Evolutionary conservation across 371 early-diverging fungal species (phyloP), one percentile per base, ranked within the genome.

Genomic region (Quaeritorhiza haematococci): DNA sequence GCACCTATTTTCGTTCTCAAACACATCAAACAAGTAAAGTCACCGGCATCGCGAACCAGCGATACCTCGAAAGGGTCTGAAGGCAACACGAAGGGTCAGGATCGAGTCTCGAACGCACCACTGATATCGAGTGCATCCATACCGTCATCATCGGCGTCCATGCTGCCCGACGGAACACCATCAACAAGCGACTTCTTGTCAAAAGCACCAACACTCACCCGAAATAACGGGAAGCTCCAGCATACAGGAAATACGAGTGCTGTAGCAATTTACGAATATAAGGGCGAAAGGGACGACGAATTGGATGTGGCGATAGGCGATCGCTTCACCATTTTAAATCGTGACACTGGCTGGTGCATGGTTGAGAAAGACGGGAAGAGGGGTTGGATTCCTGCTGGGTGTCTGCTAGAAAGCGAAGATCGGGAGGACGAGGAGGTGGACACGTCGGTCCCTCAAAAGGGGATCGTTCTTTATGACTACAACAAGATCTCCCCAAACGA

Each of bases 1-100:
- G 79, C 78, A 17, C 89, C 90, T 8, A 83, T 86, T 21, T 92
- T 89, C 68, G 83, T 86, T 49, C 67, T 91, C 38, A 88, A 91
- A 56, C 84, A 84, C 44, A 80, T 88, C 49, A 83, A 83, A n/a
- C 54, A 35, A 45, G 33, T 38, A 13, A 38, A 38, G 19, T 38
- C 38, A 38, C 38, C 38, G 13, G 38, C 38, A 38, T 13, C 38
- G 13, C 38, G 38, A 38, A 38, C 13, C 38, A n/a, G n/a, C n/a
- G n/a, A n/a, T n/a, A n/a, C n/a, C n/a, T n/a, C n/a, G 21, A 38
- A 38, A 38, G 17, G 21, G 41, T n/a, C 17, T 38, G 17, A 38
- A n/a, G 41, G 41, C 17, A n/a, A 17, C 17, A 38, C 21, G 17
- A 15, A 17, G 21, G 17, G 17, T 38, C 21, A 38, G 41, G 17